Evolutionary conservation across 83 land plant species (phyloP), one percentile per base, ranked within the genome.

Genomic region (Diphasiastrum complanatum): DNA sequence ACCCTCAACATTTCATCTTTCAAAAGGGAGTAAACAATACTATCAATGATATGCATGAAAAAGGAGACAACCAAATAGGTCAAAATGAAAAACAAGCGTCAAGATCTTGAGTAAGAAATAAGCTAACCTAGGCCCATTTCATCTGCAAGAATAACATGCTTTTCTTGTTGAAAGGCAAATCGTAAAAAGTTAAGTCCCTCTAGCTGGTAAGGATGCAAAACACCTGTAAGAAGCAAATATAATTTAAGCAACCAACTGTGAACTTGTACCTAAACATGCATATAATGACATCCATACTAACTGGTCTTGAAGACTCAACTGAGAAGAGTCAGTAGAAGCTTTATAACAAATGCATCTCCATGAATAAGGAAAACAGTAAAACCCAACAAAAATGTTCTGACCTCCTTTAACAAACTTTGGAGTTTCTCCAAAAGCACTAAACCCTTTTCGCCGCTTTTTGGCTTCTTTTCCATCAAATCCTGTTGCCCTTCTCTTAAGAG

Each of bases 111-210:
- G 12, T 41, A 5, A 23, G 31, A 19, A 33, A 70, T 26, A 19
- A 47, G 63, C 74, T 63, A 67, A 95, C 99, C 99, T 50, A 95
- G 97, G 1, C 99, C 99, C 99, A 89, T 95, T 70, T 95, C 99
- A 77, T 95, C 99, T 27, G 99, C 99, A 71, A 95, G 87, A 27
- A 95, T 95, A 14, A 89, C 92, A 71, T 88, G 99, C 55, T 87
- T 89, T 45, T 69, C 78, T 70, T 95, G 95, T 19, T 74, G 79
- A 91, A 92, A 95, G 45, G 99, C 80, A 61, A 72, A 95, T 1
- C 97, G 89, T 52, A 95, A 59, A 72, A 95, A 95, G 62, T 95
- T 95, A 47, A 95, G 58, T 33, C 99, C 99, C 66, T 89, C 99
- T 54, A 95, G 85, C 70, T 95, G 99, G 69, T 95, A 95, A 1